phyloP scores from a whole-genome alignment of 2,329 filamentous ascomycete species.

The Botrytis galanthina region DNA sequence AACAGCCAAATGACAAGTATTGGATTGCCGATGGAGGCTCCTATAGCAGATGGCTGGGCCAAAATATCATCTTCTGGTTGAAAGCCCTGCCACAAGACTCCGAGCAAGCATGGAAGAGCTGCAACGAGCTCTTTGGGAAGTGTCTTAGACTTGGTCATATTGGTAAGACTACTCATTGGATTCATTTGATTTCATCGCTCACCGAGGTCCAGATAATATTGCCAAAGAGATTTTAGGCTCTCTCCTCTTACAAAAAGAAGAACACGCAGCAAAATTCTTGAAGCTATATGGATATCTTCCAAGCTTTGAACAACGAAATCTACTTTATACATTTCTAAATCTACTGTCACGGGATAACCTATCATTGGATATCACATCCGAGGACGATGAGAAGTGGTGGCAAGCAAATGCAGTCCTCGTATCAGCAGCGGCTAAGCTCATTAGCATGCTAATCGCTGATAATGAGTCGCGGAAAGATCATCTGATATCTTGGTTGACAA shows the following conservation, averaged over 20 bases:
- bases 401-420: conserved; percentile 42
- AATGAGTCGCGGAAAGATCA: conserved; percentile 51
- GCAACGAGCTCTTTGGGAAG: conserved; percentile 36
- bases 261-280: conserved; percentile 27
- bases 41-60: conserved; percentile 37
- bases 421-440: conserved; percentile 56
- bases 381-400: conserved; percentile 38
- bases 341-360: conserved; percentile 34
- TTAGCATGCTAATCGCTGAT: conserved; percentile 50
- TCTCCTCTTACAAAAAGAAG: conserved; percentile 28
- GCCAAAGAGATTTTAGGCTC: conserved; percentile 31
- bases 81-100: conserved; percentile 25
- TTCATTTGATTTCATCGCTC: conserved; percentile 12
- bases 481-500: conserved; percentile 63
- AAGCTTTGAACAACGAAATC: conserved; percentile 36
- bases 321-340: conserved; percentile 33
- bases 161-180: conserved; percentile 27
- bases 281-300: conserved; percentile 33
- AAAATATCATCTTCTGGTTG: conserved; percentile 35
- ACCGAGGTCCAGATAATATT: conserved; percentile 31
- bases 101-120: conserved; percentile 32
- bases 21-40: conserved; percentile 37
- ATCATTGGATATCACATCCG: conserved; percentile 27
- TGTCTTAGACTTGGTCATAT: conserved; percentile 36
- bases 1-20: conserved; percentile 29